phyloP scores from a whole-genome alignment of 2,329 filamentous ascomycete genomes.

The Cytospora piceae region DNA sequence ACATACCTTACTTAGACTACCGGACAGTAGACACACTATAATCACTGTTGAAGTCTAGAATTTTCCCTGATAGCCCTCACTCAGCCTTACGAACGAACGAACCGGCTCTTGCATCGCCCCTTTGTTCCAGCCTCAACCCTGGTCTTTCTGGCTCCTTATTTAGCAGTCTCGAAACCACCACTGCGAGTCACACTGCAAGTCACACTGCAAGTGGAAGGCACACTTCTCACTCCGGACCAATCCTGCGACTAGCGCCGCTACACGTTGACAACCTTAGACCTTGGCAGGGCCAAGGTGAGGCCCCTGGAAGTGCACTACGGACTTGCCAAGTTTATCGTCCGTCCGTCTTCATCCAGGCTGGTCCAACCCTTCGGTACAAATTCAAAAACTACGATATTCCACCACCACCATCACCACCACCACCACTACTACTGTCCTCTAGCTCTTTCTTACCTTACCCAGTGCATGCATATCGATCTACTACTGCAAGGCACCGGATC shows the following conservation, averaged over 20 bases:
- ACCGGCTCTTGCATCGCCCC: background rate
- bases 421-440: background rate
- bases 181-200: background rate
- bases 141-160: background rate
- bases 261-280: background rate
- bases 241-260: conserved; percentile 1
- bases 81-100: no score
- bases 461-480: conserved; percentile 11
- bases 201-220: background rate
- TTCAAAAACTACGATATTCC: background rate
- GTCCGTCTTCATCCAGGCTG: background rate
- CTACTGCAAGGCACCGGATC: conserved; percentile 29
- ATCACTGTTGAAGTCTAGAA: background rate
- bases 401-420: background rate
- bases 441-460: conserved; percentile 1
- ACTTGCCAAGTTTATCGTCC: background rate
- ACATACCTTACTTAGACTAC: no score
- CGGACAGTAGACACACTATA: no score
- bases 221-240: background rate
- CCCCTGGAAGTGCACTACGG: background rate
- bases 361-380: background rate
- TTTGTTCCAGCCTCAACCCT: background rate
- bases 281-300: background rate
- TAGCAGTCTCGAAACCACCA: background rate
- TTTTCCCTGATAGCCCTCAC: background rate